Evolutionary conservation across 73 alveolate genomes (phyloP), one percentile per base, ranked within the genome.

Genomic region (Paramecium sexaurelia): DNA sequence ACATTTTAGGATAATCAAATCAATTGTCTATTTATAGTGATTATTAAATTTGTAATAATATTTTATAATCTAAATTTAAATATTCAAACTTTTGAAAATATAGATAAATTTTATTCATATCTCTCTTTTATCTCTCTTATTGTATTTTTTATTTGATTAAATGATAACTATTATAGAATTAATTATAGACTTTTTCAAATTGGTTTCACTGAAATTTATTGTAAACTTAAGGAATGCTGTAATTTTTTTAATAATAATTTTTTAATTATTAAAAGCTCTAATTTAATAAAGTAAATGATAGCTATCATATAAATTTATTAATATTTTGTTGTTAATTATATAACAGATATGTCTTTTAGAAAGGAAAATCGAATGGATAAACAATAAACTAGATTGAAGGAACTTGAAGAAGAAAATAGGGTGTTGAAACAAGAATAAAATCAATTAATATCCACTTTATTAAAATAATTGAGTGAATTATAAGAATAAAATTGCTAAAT

Each of bases 391-490:
- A 61, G 83, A 11, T 4, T 61, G n/a, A 61, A 61, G 83, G 83
- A 61, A 27, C 24, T 61, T 11, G 83, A 61, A 15, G 83, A 61
- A 27, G 83, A 61, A 45, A 61, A 61, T 24, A 61, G 43, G n/a
- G 47, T 29, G 11, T 61, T 61, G 83, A 61, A 61, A 61, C 67
- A 61, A 61, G 83, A 61, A 61, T 61, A 26, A 61, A 61, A 61
- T 61, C 83, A 61, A 26, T 61, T 32, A 29, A 61, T 51, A 51
- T n/a, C 67, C 32, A 51, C 67, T 51, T 61, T 61, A 61, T 29
- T 61, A 32, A 61, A 61, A 61, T 32, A 61, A 61, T 29, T 61
- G 47, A 61, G 47, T 61, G 83, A 61, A 61, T 61, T 61, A 32
- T 61, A 61, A 61, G 83, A 61, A 32, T 61, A 61, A 61, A 61